Base-by-base conservation (phyloP, 1,284 basidiomycete species). In the Anthracocystis setariae region DNA sequence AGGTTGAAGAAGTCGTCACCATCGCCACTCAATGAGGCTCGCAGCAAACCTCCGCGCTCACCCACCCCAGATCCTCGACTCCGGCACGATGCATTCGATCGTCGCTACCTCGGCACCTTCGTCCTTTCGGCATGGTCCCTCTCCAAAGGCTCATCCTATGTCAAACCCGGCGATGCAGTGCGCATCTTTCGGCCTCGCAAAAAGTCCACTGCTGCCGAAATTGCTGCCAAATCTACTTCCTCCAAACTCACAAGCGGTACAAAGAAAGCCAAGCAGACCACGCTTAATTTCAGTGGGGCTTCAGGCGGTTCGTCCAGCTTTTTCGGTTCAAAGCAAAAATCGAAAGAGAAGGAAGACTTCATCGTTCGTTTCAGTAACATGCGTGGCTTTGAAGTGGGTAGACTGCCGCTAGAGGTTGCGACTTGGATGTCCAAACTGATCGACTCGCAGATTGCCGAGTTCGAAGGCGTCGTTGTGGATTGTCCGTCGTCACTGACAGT, bases 331-430 rank as follows among this genome's bases (percentile, higher is more conserved):
- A 73, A 70, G 48, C 38, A 40, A 32, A 73, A 71, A 32, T 49
- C 50, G 13, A 79, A 75, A 48, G 50, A 66, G 20, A 77, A 75
- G 43, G 70, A 77, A 27, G 77, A 82, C 44, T 76, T 77, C 46
- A 77, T 81, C 27, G 78, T 81, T 12, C 74, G 80, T 3, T 82
- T 82, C 65, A 77, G 66, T 58, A 80, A 80, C 45, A 71, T 69
- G 49, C 65, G 76, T 5, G 77, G 78, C 13, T 82, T 80, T 45
- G 81, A 82, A 33, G 74, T 81, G 2, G 81, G 79, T 10, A 57
- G 81, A 5, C 55, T 82, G 12, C 73, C 77, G 3, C 62, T 73
- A 10, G 74, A 82, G 29, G 74, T 77, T 2, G 77, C 73, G 1
- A 70, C 65, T 1, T 82, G 80, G 81, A 78, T 82, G 74, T 73